phyloP scores from a whole-genome alignment of 257 asterid species.

The Przewalskia tangutica region DNA sequence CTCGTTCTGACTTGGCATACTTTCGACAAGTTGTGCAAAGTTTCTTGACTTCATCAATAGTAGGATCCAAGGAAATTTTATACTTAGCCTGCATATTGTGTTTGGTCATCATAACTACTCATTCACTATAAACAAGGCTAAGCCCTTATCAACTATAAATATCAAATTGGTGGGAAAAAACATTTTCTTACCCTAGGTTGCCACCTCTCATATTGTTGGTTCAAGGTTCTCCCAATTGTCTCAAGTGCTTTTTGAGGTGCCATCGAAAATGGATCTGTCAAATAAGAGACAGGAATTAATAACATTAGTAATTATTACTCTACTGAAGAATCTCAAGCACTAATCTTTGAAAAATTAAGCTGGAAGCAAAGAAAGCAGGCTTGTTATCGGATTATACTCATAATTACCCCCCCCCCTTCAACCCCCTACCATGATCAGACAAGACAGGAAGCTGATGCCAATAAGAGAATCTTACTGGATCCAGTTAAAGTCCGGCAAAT shows the following conservation, averaged over 20 bases:
- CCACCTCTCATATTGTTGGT: conserved; percentile 60
- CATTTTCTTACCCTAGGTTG: conserved; percentile 70
- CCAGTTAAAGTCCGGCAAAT: neutral
- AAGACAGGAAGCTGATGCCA: neutral
- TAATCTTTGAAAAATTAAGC: neutral
- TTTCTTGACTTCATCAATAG: conserved; percentile 95
- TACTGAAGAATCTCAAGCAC: conserved; percentile 7
- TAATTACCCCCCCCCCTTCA: neutral
- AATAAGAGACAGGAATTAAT: conserved; percentile 9
- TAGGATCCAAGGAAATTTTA: conserved; percentile 83
- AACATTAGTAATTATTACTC: neutral
- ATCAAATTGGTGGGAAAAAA: neutral
- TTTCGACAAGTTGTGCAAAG: conserved; percentile 90
- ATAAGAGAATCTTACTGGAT: neutral
- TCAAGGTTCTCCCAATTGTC: conserved; percentile 49
- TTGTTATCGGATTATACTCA: neutral
- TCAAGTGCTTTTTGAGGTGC: conserved; percentile 61
- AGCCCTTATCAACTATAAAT: neutral
- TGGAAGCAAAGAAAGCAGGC: neutral
- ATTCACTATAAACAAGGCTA: conserved; percentile 1
- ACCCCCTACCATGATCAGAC: neutral
- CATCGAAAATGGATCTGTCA: conserved; percentile 73
- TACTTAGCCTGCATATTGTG: conserved; percentile 61
- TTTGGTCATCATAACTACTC: conserved; percentile 6
- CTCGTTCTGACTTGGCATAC: conserved; percentile 94